phyloP scores from a whole-genome alignment of 2,329 filamentous ascomycete species.

The Claviceps arundinis region DNA sequence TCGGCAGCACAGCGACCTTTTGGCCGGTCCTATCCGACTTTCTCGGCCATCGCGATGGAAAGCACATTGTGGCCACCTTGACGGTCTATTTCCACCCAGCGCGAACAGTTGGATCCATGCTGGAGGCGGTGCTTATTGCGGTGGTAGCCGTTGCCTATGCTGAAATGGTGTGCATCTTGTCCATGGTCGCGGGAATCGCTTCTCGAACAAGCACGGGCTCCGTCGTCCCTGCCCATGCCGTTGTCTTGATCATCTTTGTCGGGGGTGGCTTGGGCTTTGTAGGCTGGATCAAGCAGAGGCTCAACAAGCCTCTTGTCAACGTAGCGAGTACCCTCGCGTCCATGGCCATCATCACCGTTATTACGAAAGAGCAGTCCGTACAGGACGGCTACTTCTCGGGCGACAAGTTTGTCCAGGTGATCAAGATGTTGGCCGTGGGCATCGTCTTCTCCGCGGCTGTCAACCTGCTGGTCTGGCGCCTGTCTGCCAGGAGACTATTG shows the following conservation, averaged over 20 bases:
- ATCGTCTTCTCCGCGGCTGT: constrained; percentile 58
- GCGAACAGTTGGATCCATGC: constrained; percentile 76
- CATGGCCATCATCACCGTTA: constrained; percentile 74
- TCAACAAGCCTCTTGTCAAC: constrained; percentile 68
- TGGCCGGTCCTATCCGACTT: constrained; percentile 58
- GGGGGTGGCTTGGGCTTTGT: constrained; percentile 78
- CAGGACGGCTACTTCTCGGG: constrained; percentile 71
- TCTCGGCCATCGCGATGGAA: constrained; percentile 75
- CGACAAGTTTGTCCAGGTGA: constrained; percentile 66
- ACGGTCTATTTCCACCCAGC: constrained; percentile 93
- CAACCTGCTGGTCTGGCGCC: constrained; percentile 65
- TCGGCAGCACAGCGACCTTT: constrained; percentile 80
- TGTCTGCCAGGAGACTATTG: constrained; percentile 61
- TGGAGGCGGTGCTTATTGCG: constrained; percentile 68
- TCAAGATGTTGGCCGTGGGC: constrained; percentile 75
- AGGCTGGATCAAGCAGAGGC: constrained; percentile 72
- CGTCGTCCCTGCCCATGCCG: constrained; percentile 58
- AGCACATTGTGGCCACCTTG: constrained; percentile 86
- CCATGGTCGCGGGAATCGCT: constrained; percentile 78
- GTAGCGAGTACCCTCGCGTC: constrained; percentile 77
- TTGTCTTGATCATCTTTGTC: constrained; percentile 73
- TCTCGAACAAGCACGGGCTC: constrained; percentile 56
- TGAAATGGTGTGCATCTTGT: constrained; percentile 57
- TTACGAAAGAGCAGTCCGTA: constrained; percentile 84
- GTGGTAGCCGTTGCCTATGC: constrained; percentile 63